Evolutionary conservation across 257 asterid genomes (phyloP).

Genomic region (Rhazya stricta): DNA sequence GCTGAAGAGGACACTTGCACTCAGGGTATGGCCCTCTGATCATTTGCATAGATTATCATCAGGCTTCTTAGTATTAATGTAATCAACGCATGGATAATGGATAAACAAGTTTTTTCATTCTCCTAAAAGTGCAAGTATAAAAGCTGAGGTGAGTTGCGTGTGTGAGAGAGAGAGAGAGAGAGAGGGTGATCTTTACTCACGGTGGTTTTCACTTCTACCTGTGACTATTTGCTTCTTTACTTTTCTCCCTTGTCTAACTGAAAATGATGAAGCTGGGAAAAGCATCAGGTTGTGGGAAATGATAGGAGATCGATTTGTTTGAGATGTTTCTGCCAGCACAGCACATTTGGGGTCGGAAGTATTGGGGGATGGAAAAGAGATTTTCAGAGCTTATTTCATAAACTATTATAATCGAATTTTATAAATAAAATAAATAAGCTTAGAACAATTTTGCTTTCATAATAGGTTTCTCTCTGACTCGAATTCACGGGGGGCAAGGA

Average conservation of each 20-base stretch:
- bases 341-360: background rate
- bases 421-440: no score
- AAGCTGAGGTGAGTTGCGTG: no score
- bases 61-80: background rate
- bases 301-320: constrained; percentile 35
- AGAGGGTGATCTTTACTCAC: background rate
- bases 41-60: background rate
- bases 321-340: constrained; percentile 12
- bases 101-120: background rate
- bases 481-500: background rate
- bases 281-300: constrained; percentile 39
- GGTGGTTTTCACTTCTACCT: constrained; percentile 29
- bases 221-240: constrained; percentile 24
- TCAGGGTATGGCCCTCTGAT: constrained; percentile 1
- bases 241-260: constrained; percentile 40
- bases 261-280: constrained; percentile 41
- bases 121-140: no score
- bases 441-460: no score
- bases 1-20: constrained; percentile 24
- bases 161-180: background rate
- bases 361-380: no score
- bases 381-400: no score
- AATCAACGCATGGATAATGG: background rate
- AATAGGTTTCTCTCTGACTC: no score
- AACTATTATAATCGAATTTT: no score